Evolutionary conservation across 2,329 filamentous ascomycete species (phyloP).

Genomic region (Ascochyta lentis): DNA sequence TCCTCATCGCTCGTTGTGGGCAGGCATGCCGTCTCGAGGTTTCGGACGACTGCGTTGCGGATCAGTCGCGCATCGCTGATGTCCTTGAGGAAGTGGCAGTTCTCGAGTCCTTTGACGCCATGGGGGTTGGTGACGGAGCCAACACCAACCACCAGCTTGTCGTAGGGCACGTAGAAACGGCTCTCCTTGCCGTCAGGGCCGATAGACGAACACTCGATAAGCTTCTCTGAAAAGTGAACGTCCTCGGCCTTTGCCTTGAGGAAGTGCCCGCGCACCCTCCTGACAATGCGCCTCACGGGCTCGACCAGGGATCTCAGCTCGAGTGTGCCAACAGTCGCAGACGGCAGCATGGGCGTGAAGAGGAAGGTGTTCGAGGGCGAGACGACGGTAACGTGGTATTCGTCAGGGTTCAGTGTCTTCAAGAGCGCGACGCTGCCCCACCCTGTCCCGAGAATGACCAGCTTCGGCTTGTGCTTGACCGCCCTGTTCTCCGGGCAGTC

Average conservation of each 20-base stretch:
- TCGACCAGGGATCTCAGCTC: slow-evolving; percentile 91
- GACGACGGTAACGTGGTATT: slow-evolving; percentile 95
- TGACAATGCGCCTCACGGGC: slow-evolving; percentile 84
- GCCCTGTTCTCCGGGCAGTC: slow-evolving; percentile 73
- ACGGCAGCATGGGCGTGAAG: slow-evolving; percentile 97
- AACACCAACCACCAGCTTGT: slow-evolving; percentile 92
- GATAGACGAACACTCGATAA: slow-evolving; percentile 82
- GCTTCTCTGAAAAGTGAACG: slow-evolving; percentile 87
- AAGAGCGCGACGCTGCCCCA: slow-evolving; percentile 94
- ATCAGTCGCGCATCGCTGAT: slow-evolving; percentile 91
- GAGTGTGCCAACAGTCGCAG: slow-evolving; percentile 93
- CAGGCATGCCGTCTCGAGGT: slow-evolving; percentile 89
- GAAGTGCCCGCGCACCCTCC: slow-evolving; percentile 83
- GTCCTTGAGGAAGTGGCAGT: slow-evolving; percentile 95
- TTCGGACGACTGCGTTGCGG: slow-evolving; percentile 84
- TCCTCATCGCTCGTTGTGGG: slow-evolving; percentile 91
- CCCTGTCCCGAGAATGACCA: slow-evolving; percentile 91
- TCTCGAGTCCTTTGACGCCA: slow-evolving; percentile 90
- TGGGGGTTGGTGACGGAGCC: slow-evolving; percentile 94
- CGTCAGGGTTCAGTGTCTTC: slow-evolving; percentile 86
- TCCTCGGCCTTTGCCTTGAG: slow-evolving; percentile 85
- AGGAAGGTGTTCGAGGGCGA: slow-evolving; percentile 96
- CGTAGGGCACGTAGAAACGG: slow-evolving; percentile 93
- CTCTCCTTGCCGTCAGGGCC: slow-evolving; percentile 75
- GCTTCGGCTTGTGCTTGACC: slow-evolving; percentile 85